Conservation (phyloP, 495 filamentous ascomycete genomes). For the Penicillium steckii region DNA sequence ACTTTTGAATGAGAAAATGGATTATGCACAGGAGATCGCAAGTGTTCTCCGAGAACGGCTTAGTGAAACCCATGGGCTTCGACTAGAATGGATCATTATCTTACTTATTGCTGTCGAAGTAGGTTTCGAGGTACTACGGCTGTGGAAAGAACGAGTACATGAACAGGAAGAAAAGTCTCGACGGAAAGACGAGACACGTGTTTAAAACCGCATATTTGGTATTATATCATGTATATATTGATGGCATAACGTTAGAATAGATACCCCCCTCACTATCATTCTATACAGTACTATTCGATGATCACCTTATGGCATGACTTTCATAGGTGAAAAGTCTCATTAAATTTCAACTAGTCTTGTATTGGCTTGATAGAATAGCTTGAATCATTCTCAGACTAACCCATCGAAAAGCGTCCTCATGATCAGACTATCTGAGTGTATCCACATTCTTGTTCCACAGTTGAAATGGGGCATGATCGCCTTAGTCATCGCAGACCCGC, state of each 20-base stretch:
- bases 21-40: conserved; percentile 95
- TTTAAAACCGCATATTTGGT: neutral
- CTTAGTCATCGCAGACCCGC: conserved; percentile 17
- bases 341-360: too few species aligned
- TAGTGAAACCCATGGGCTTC: conserved; percentile 83
- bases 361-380: too few species aligned
- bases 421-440: too few species aligned
- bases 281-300: too few species aligned
- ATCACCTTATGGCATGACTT: too few species aligned
- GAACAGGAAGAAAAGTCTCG: conserved; percentile 43
- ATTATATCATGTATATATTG: neutral
- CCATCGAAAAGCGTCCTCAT: too few species aligned
- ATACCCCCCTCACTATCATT: neutral
- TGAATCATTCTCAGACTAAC: too few species aligned
- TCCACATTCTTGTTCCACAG: too few species aligned
- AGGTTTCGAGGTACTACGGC: conserved; percentile 60
- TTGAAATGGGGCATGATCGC: conserved; percentile 20
- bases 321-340: too few species aligned
- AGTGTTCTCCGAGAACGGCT: conserved; percentile 82
- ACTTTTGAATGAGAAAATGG: conserved; percentile 92
- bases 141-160: conserved; percentile 56
- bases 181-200: conserved; percentile 1
- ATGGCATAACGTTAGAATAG: neutral
- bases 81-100: conserved; percentile 98
- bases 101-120: conserved; percentile 91